Percentiles rank a stretch among this genome's conserved stretches.
These are phyloP conservation scores for Hortiboletus campestris DNA, from an alignment of 768 basidiomycete species.

Conservation along the genomic window DNA sequence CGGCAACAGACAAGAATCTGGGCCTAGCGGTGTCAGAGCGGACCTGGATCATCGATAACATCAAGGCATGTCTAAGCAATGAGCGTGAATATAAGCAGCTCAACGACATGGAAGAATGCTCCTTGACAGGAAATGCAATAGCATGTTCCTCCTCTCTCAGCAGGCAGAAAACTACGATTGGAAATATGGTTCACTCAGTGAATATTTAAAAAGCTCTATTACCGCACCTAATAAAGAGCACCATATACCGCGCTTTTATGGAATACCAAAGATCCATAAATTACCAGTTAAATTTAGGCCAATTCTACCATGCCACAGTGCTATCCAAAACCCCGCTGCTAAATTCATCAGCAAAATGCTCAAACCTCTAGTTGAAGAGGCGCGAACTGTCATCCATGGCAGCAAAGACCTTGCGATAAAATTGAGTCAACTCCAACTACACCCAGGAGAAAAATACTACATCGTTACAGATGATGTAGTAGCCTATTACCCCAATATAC, in stretches of 20 bases:
- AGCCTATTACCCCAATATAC: background rate
- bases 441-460: fast-evolving
- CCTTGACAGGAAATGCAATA: background rate
- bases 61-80: too few species aligned
- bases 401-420: conserved; percentile 12
- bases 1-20: too few species aligned
- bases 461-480: conserved; percentile 4
- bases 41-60: too few species aligned
- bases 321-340: background rate
- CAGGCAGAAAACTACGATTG: fast-evolving
- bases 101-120: background rate
- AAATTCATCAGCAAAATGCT: background rate
- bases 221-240: background rate
- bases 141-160: background rate
- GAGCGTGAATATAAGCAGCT: too few species aligned
- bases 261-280: conserved; percentile 13
- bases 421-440: conserved; percentile 1
- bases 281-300: conserved; percentile 4
- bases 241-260: conserved; percentile 1
- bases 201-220: fast-evolving
- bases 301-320: background rate
- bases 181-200: background rate
- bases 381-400: conserved; percentile 2
- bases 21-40: too few species aligned
- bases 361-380: conserved; percentile 3